Percentiles rank a stretch among this genome's conserved stretches.
Conservation (phyloP, 805 yeast genomes). For the Saturnispora saitoi region DNA sequence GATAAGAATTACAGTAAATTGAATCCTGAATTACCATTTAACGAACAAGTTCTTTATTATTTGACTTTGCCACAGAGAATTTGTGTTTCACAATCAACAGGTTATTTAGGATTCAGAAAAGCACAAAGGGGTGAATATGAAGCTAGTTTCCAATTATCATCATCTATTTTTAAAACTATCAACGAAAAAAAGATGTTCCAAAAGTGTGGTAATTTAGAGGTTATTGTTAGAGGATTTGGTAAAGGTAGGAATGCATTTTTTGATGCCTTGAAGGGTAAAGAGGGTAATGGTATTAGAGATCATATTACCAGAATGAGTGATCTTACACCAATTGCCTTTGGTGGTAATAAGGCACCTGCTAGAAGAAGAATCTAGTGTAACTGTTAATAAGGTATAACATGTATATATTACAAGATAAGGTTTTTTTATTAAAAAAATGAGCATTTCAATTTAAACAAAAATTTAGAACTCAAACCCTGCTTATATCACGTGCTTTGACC, state of each 20-base stretch:
- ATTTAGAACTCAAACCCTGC: not conserved
- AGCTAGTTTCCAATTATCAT: constrained; percentile 79
- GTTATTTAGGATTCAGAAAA: constrained; percentile 82
- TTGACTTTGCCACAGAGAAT: constrained; percentile 73
- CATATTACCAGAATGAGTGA: constrained; percentile 67
- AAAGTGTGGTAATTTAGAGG: constrained; percentile 53
- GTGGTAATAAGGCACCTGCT: constrained; percentile 85
- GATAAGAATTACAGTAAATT: constrained; percentile 51
- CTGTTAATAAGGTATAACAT: not conserved
- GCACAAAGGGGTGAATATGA: constrained; percentile 89
- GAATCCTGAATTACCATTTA: constrained; percentile 47
- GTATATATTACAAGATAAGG: constrained; percentile 1
- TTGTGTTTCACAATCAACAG: constrained; percentile 62
- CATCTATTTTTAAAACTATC: constrained; percentile 63
- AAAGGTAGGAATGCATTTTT: constrained; percentile 84
- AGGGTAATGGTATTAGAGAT: constrained; percentile 64
- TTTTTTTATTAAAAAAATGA: not conserved
- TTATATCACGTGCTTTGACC: constrained; percentile 9
- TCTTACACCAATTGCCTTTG: constrained; percentile 75
- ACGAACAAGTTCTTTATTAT: constrained; percentile 68
- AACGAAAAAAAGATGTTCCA: constrained; percentile 38
- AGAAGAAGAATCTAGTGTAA: constrained; percentile 49
- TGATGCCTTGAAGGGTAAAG: constrained; percentile 80
- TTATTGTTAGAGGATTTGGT: constrained; percentile 75
- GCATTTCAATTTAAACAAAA: not conserved